Conservation (phyloP, 768 basidiomycete species). For the Russula emetica region DNA sequence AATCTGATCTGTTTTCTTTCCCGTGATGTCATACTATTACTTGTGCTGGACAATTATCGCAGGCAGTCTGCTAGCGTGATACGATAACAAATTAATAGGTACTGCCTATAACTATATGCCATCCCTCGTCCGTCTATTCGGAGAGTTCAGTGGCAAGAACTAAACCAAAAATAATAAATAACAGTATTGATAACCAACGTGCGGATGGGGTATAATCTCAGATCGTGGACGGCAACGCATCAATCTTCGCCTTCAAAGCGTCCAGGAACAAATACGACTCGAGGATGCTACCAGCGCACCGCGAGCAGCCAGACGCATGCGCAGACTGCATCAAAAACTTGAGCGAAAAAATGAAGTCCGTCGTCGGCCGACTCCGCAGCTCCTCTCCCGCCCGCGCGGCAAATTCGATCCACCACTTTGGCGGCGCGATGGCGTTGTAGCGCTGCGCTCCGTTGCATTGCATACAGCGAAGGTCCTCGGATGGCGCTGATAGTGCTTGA, state of each 20-base stretch:
- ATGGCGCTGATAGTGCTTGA: conserved; percentile 41
- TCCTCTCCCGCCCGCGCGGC: conserved; percentile 55
- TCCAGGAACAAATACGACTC: conserved; percentile 55
- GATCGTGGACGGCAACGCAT: conserved; percentile 46
- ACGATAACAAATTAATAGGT: neutral
- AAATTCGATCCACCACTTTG: conserved; percentile 69
- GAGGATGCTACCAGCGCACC: conserved; percentile 65
- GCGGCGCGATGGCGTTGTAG: conserved; percentile 45
- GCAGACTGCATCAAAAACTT: conserved; percentile 54
- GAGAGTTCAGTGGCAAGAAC: neutral
- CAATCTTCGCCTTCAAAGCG: conserved; percentile 53
- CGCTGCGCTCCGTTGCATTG: conserved; percentile 53
- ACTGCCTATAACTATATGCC: neutral
- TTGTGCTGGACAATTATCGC: neutral
- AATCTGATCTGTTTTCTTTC: neutral
- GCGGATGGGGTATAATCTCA: conserved; percentile 27
- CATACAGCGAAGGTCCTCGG: conserved; percentile 57
- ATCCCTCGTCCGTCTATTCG: neutral
- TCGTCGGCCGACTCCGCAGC: conserved; percentile 50
- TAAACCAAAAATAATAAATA: conserved; percentile 8
- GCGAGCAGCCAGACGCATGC: conserved; percentile 48
- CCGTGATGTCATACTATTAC: neutral
- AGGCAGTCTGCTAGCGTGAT: neutral
- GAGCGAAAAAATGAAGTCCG: conserved; percentile 56
- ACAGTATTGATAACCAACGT: neutral